Base-by-base conservation (phyloP, 768 basidiomycete species). In the Scleroderma bovista region DNA sequence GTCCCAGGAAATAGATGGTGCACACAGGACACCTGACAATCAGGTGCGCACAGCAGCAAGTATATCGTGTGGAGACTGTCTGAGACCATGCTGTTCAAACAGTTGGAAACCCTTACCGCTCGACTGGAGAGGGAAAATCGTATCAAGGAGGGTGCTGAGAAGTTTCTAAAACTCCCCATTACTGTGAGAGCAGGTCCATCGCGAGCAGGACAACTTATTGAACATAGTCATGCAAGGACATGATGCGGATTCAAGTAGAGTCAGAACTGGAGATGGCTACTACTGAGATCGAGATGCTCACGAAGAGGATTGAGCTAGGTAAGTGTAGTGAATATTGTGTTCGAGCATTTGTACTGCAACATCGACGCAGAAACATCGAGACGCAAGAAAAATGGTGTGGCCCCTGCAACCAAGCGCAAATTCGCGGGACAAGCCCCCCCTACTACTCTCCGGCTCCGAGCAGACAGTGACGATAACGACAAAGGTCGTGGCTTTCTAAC, bases 121-220 rank as follows among this genome's bases (percentile, higher is more conserved):
- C 81, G 83, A 60, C 73, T 94, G 17, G 79, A 80, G 47, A 75
- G 88, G 52, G 86, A 93, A 69, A 81, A 80, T 53, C 76, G 86
- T 48, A 91, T 96, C 53, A 91, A 83, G 64, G 92, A 93, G 66
- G 93, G 93, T 11, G 93, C 93, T 1, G 91, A 94, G 72, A 93
- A 88, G 57, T 76, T 97, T 53, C 72, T 96, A 13, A 81, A 82
- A 57, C 84, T 88, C 69, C 69, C 75, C 29, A 60, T 82, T 36
- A 73, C 73, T 41, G 84, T 83, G 57, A 20, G 64, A 47, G 60
- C 65, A 36, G 46, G 23, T 51, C 49, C 44, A 44, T 50, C n/a
- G 38, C 51, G 34, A 51, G 36, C 51, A 37, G 51, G 23, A 19
- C 26, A 46, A 43, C 20, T 23, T 23, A 50, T 44, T 61, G 37